These are phyloP conservation scores for Sugiyamaella xylanicola DNA, from an alignment of 1,139 yeast genomes.

Conservation along the genomic window DNA sequence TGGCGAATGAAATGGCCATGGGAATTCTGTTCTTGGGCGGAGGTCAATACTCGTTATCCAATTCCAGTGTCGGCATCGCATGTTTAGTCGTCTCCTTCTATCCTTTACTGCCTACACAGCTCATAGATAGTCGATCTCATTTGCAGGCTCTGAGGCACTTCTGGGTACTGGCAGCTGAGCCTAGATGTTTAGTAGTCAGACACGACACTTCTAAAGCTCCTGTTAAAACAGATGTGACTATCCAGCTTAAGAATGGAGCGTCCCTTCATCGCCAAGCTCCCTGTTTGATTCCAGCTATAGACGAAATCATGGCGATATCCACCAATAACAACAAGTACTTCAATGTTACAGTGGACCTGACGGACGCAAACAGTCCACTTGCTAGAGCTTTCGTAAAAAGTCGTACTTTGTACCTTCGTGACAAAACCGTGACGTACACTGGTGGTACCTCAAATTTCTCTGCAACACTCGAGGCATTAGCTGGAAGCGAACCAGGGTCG, in stretches of 20 bases:
- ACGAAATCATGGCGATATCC: constrained; percentile 49
- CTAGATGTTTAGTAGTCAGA: constrained; percentile 74
- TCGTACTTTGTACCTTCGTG: constrained; percentile 27
- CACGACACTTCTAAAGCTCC: constrained; percentile 58
- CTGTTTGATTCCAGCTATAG: constrained; percentile 65
- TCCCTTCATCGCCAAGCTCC: constrained; percentile 52
- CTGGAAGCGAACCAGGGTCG: background rate
- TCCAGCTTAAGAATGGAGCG: constrained; percentile 49
- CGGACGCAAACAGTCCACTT: constrained; percentile 14
- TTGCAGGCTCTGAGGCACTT: constrained; percentile 87
- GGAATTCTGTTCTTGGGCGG: constrained; percentile 92
- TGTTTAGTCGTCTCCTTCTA: constrained; percentile 71
- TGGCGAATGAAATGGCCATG: constrained; percentile 79
- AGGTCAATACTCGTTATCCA: constrained; percentile 81
- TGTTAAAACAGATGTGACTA: constrained; percentile 50
- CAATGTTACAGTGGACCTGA: constrained; percentile 47
- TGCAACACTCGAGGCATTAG: constrained; percentile 1
- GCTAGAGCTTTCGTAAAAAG: constrained; percentile 24
- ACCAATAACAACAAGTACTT: constrained; percentile 49
- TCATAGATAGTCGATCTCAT: constrained; percentile 54
- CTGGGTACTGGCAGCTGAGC: constrained; percentile 86
- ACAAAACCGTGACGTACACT: constrained; percentile 8
- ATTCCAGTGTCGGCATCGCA: constrained; percentile 68
- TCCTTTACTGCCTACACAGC: constrained; percentile 63
- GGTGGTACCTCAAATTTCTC: constrained; percentile 1